Evolutionary conservation across 768 basidiomycete species (phyloP).

Genomic region (Rhizopogon vinicolor): DNA sequence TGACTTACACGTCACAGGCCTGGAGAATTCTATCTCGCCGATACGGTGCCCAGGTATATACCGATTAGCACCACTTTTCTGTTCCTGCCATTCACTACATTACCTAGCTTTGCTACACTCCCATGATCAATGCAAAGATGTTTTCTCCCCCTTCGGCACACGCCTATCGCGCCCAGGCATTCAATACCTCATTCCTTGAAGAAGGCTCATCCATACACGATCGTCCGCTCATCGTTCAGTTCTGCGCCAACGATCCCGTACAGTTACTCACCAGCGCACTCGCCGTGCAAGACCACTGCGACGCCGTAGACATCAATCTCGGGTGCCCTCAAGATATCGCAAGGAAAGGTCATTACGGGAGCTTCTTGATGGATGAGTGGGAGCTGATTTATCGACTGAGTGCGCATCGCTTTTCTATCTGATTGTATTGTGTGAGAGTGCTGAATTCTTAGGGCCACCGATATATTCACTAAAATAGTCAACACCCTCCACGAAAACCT

Average conservation of each 20-base stretch:
- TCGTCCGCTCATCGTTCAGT: constrained; percentile 86
- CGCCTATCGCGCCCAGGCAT: constrained; percentile 56
- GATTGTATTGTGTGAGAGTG: not conserved
- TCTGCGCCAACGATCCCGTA: constrained; percentile 88
- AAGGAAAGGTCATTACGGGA: constrained; percentile 78
- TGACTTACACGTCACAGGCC: constrained; percentile 45
- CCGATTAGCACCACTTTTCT: constrained; percentile 1
- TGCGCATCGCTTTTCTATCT: constrained; percentile 26
- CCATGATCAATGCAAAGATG: constrained; percentile 98
- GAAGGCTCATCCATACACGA: constrained; percentile 76
- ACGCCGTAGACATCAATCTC: constrained; percentile 93
- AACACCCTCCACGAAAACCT: constrained; percentile 82
- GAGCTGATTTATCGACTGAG: constrained; percentile 78
- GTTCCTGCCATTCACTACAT: constrained; percentile 7
- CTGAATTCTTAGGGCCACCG: not conserved
- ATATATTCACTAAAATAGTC: constrained; percentile 42
- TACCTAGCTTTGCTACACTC: constrained; percentile 80
- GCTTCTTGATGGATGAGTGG: constrained; percentile 95
- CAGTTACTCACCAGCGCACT: constrained; percentile 74
- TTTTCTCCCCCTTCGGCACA: constrained; percentile 49
- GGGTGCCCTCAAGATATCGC: constrained; percentile 97
- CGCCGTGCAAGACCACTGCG: constrained; percentile 72
- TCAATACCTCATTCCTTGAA: constrained; percentile 67
- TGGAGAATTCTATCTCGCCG: constrained; percentile 82
- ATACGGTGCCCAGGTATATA: constrained; percentile 70